Base-by-base conservation (phyloP, 805 yeast species). In the Candida mattraensis region DNA sequence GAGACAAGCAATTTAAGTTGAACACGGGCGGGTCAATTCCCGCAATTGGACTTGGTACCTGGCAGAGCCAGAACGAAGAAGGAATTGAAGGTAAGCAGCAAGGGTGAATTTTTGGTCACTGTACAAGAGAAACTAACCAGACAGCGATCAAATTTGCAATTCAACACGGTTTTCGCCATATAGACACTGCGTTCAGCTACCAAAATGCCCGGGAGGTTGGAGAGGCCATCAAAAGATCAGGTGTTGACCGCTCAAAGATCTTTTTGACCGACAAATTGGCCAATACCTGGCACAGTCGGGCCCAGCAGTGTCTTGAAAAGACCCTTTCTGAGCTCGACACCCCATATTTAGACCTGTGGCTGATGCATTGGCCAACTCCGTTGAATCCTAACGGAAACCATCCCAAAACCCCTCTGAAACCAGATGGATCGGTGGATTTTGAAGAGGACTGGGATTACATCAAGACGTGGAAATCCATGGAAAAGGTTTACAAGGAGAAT, bases 401-500 rank as follows among this genome's bases (percentile, higher is more conserved):
- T 23, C 25, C 28, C 15, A 58, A 63, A 17, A 23, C 33, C 7
- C 44, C 50, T 52, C 29, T 54, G 60, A 28, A 60, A 47, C 27
- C 51, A 48, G 37, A 45, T 53, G 35, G 35, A 36, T 19, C 65
- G 10, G 24, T 40, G 17, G 50, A 45, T 28, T 46, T 34, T 20
- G 53, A 41, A 18, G 36, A 40, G 14, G 33, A 48, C 22, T 50
- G 51, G 50, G 89, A 86, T 51, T 93, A 48, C 39, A 60, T 88
- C 10, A 74, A 79, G 24, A 88, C 89, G 10, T 74, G 72, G 47
- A 76, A 78, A 53, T 78, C 78, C 40, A 66, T 82, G 40, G 87
- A 83, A 37, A 88, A 85, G 56, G 83, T 82, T 27, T 87, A 76
- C 58, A 66, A 55, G 25, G 66, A 69, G 18, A 16, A 11, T 67